phyloP scores from a whole-genome alignment of 305 asterid species.

The Stenogyne calaminthoides region DNA sequence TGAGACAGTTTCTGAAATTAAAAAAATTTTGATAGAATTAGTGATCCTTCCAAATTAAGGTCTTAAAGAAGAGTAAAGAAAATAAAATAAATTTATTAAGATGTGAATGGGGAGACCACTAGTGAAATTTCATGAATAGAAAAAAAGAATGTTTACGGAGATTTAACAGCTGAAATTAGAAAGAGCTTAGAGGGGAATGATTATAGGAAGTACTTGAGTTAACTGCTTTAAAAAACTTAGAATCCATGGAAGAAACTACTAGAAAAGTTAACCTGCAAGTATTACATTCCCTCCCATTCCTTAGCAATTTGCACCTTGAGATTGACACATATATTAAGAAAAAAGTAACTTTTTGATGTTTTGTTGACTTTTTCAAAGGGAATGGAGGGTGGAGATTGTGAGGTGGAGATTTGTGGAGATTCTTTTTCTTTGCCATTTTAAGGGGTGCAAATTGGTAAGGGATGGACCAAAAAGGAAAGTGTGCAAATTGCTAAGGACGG shows the following conservation, averaged over 20 bases:
- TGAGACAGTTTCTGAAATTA: constrained; percentile 78
- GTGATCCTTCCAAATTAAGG: constrained; percentile 12
- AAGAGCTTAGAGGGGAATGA: constrained; percentile 3
- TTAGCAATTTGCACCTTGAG: no score
- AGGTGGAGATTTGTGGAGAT: no score
- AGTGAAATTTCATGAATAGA: constrained; percentile 22
- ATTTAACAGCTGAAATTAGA: neutral
- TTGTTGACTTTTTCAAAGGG: no score
- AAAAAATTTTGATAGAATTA: constrained; percentile 24
- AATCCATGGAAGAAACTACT: neutral
- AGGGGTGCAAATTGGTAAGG: no score
- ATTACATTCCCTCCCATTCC: no score
- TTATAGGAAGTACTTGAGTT: constrained; percentile 8
- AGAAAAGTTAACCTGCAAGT: neutral
- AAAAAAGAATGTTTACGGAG: constrained; percentile 8
- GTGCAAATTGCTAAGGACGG: no score
- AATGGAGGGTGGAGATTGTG: no score
- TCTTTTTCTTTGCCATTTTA: no score
- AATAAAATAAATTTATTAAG: neutral
- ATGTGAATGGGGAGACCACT: neutral
- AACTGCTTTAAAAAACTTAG: neutral
- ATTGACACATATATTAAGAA: no score
- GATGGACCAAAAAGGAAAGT: no score
- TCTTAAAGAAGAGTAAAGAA: constrained; percentile 6
- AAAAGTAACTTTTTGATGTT: no score